A percentile compares a stretch with the other conserved stretches of the same genome.
phyloP scores from a whole-genome alignment of 805 yeast genomes.

The Metschnikowia chrysomelidarum region DNA sequence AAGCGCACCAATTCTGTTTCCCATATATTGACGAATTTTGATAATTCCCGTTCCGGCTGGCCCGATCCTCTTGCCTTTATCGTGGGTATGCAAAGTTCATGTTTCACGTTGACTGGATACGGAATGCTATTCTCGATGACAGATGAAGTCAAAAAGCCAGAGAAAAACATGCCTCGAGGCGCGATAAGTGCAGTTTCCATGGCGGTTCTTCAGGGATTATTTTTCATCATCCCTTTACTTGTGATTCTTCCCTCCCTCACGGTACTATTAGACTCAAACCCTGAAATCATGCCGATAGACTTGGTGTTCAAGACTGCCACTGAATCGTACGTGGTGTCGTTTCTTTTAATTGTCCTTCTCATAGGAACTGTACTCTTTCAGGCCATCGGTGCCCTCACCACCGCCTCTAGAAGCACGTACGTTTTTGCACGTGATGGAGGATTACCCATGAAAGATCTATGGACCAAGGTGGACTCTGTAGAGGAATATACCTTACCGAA shows the following conservation, averaged over 20 bases:
- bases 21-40: constrained; percentile 63
- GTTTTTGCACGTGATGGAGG: constrained; percentile 85
- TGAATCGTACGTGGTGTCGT: constrained; percentile 63
- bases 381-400: constrained; percentile 75
- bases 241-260: constrained; percentile 68
- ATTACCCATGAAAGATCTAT: constrained; percentile 58
- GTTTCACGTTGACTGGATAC: constrained; percentile 78
- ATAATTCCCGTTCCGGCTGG: constrained; percentile 75
- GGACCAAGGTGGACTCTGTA: constrained; percentile 62
- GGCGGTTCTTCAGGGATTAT: constrained; percentile 65
- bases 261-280: constrained; percentile 51
- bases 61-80: constrained; percentile 67
- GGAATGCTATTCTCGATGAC: constrained; percentile 80
- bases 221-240: constrained; percentile 69
- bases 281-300: constrained; percentile 76
- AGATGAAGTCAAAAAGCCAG: constrained; percentile 78
- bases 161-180: constrained; percentile 71
- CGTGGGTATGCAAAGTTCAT: constrained; percentile 75
- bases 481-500: constrained; percentile 63
- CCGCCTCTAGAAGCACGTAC: constrained; percentile 79
- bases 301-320: constrained; percentile 71
- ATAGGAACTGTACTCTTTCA: constrained; percentile 72
- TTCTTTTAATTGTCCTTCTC: constrained; percentile 62
- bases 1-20: constrained; percentile 56
- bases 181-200: constrained; percentile 62